Percentiles rank a stretch among this genome's conserved stretches.
These are phyloP conservation scores for Dipodascus geniculatus DNA, from an alignment of 805 yeast species.

Conservation along the genomic window DNA sequence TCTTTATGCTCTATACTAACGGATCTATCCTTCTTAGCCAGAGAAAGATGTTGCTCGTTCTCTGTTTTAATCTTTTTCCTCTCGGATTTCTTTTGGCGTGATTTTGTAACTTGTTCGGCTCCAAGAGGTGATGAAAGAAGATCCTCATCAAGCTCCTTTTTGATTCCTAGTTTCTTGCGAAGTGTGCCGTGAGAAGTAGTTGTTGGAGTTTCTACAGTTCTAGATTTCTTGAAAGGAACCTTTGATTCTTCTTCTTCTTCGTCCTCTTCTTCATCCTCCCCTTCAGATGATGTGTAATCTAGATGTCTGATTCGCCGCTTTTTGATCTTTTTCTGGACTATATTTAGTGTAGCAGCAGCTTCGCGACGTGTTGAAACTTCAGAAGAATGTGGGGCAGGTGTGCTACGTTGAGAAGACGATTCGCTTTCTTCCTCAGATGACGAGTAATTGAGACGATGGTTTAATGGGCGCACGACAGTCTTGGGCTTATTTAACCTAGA, in stretches of 20 bases:
- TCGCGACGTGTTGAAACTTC: constrained; percentile 7
- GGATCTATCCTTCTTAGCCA: constrained; percentile 13
- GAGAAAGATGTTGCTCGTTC: constrained; percentile 17
- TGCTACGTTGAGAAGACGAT: constrained; percentile 7
- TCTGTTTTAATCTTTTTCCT: constrained; percentile 18
- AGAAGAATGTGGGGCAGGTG: constrained; percentile 6
- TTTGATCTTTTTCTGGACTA: constrained; percentile 14
- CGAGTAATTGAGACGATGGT: constrained; percentile 18
- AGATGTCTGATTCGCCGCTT: constrained; percentile 10
- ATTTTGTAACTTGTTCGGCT: neutral
- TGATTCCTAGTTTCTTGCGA: constrained; percentile 17
- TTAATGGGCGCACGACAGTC: constrained; percentile 19
- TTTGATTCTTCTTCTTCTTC: neutral
- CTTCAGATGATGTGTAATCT: constrained; percentile 4
- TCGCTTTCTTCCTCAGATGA: constrained; percentile 18
- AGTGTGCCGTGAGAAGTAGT: neutral
- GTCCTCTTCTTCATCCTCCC: constrained; percentile 1
- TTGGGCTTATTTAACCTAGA: constrained; percentile 5
- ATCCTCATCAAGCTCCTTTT: neutral
- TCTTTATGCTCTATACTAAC: constrained; percentile 8
- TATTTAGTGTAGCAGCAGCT: neutral
- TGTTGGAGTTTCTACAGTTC: neutral
- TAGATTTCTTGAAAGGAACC: neutral
- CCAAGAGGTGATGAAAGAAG: neutral
- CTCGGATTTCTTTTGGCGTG: constrained; percentile 9